Evolutionary conservation across 441 rosid species (phyloP), one percentile per base, ranked within the genome.

Genomic region (Gossypium schwendimanii): DNA sequence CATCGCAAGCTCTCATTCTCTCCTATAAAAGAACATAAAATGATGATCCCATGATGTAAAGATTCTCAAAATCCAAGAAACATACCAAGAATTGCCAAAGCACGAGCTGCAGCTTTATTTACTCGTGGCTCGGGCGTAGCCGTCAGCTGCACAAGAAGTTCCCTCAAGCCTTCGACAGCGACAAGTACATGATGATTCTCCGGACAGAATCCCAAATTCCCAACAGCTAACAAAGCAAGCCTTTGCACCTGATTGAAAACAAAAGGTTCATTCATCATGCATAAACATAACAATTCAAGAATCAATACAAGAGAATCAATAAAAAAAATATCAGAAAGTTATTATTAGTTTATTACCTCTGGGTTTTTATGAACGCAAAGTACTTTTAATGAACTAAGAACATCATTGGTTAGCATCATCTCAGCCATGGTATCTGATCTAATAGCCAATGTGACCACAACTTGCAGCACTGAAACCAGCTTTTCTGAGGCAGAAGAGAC

Each of bases 51-150:
- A 55, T 50, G 57, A 44, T 39, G 26, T 60, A 72, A 80, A 68
- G 67, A 60, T 59, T 62, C 52, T 23, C 64, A 73, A 74, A 74
- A 60, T 23, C 62, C 70, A 67, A 52, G 66, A 72, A 61, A 86
- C 87, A 79, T 70, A 90, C 99, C 99, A 69, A 95, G 94, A 84
- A 95, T 90, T 53, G 99, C 98, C 83, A 95, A 82, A 74, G 98
- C 99, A 75, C 99, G 94, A 76, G 96, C 98, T 9, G 99, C 97
- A 52, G 96, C 98, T 88, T 87, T 95, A 77, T 86, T 91, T 45
- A 95, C 97, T 58, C 87, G 83, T 76, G 90, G 86, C 78, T 90
- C 93, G 79, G 88, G 84, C 73, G 90, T 77, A 72, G 85, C 85
- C 8, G 94, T 90, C 82, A 92, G 82, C 53, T 88, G 91, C 89